Conservation (phyloP, 345 rosid genomes). For the Eucalyptus viminalis region DNA sequence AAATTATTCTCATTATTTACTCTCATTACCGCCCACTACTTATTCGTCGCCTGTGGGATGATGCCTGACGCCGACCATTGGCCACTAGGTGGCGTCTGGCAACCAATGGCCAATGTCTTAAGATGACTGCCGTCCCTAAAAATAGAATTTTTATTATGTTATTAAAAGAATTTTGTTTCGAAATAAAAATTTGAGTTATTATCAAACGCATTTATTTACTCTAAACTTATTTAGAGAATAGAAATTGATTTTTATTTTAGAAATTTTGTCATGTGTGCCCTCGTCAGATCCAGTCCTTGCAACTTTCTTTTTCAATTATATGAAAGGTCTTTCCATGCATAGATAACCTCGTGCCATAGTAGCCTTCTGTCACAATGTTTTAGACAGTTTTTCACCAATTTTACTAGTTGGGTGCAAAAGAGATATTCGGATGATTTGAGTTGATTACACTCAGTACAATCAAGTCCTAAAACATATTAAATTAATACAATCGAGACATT, state of each 20-base stretch:
- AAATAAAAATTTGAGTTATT: too few species aligned
- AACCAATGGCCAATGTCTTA: too few species aligned
- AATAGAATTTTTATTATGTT: too few species aligned
- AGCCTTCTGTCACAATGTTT: not conserved
- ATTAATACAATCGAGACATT: too few species aligned
- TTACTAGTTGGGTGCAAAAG: not conserved
- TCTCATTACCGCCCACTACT: too few species aligned
- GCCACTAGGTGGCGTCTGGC: fast-evolving
- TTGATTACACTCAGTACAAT: too few species aligned
- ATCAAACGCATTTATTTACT: fast-evolving
- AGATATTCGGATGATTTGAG: fast-evolving
- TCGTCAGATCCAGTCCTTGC: fast-evolving
- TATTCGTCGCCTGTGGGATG: fast-evolving
- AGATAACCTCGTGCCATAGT: not conserved
- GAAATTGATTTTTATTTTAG: too few species aligned
- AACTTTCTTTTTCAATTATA: not conserved
- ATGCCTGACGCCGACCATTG: too few species aligned
- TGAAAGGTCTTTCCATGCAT: not conserved
- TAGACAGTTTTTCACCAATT: not conserved
- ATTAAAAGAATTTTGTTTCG: fast-evolving
- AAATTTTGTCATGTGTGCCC: too few species aligned
- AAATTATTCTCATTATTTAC: too few species aligned
- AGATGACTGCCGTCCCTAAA: too few species aligned
- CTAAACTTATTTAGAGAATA: fast-evolving
- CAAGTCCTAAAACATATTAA: too few species aligned